Percentiles rank a stretch among this genome's conserved stretches.
Evolutionary conservation across 352 stramenopile genomes (phyloP).

Genomic region (Thalassiosira delicatula): DNA sequence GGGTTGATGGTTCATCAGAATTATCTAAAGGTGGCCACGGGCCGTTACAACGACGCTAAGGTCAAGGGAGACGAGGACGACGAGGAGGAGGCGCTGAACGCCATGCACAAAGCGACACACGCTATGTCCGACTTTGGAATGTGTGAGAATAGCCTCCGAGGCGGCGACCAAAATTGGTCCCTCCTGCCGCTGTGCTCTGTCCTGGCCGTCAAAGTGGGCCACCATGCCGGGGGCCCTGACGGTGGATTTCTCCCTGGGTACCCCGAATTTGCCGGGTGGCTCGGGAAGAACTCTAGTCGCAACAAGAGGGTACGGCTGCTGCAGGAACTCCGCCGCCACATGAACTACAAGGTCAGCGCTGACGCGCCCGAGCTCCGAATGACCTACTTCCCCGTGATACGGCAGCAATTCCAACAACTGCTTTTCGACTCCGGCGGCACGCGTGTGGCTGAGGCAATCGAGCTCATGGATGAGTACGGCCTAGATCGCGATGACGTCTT

Average conservation of each 20-base stretch:
- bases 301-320: conserved; percentile 94
- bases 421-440: conserved; percentile 65
- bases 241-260: conserved; percentile 82
- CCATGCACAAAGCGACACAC: conserved; percentile 87
- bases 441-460: conserved; percentile 89
- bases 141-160: conserved; percentile 81
- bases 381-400: conserved; percentile 84
- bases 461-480: conserved; percentile 95
- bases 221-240: conserved; percentile 71
- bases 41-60: conserved; percentile 70
- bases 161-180: conserved; percentile 90
- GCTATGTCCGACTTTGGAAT: conserved; percentile 89
- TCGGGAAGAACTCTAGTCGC: conserved; percentile 96
- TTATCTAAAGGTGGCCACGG: conserved; percentile 82
- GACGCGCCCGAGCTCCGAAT: conserved; percentile 77
- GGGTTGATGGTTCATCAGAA: conserved; percentile 96
- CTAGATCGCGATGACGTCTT: conserved; percentile 96
- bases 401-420: conserved; percentile 66
- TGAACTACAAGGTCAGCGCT: conserved; percentile 85
- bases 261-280: conserved; percentile 87
- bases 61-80: conserved; percentile 74
- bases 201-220: conserved; percentile 79
- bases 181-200: conserved; percentile 72
- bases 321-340: conserved; percentile 94
- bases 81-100: conserved; percentile 82